A percentile compares a stretch with the other conserved stretches of the same genome.
Conservation (phyloP, 164 flowering plant genomes). For the Macadamia tetraphylla region DNA sequence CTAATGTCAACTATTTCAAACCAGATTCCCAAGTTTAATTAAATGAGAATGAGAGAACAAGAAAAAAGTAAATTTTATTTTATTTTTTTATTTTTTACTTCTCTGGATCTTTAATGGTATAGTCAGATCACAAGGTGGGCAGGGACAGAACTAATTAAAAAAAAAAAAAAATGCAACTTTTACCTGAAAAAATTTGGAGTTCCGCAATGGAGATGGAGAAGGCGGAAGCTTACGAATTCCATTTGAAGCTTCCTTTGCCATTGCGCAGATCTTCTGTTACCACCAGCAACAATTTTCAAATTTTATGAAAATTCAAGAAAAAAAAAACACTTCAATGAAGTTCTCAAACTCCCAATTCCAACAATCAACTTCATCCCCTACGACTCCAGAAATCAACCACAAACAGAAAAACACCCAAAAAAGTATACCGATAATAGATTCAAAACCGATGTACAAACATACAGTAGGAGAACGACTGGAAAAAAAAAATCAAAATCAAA, state of each 20-base stretch:
- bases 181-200: constrained; percentile 82
- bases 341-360: background rate
- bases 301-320: background rate
- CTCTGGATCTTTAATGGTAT: too few relatives aligned
- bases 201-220: constrained; percentile 69
- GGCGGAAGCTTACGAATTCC: constrained; percentile 71
- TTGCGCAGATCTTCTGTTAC: constrained; percentile 23
- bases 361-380: background rate
- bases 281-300: background rate
- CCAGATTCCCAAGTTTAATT: too few relatives aligned
- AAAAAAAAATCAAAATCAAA: background rate
- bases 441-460: background rate
- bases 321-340: background rate
- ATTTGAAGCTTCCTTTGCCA: constrained; percentile 40
- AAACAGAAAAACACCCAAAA: background rate
- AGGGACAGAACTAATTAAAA: too few relatives aligned
- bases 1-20: too few relatives aligned
- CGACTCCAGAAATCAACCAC: background rate
- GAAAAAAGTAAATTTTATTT: too few relatives aligned
- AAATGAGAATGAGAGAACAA: too few relatives aligned
- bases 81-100: too few relatives aligned
- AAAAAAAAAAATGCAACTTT: background rate
- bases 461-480: too few relatives aligned
- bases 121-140: too few relatives aligned
- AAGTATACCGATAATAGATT: background rate